phyloP scores from a whole-genome alignment of 805 yeast species.

The Candida boidinii region DNA sequence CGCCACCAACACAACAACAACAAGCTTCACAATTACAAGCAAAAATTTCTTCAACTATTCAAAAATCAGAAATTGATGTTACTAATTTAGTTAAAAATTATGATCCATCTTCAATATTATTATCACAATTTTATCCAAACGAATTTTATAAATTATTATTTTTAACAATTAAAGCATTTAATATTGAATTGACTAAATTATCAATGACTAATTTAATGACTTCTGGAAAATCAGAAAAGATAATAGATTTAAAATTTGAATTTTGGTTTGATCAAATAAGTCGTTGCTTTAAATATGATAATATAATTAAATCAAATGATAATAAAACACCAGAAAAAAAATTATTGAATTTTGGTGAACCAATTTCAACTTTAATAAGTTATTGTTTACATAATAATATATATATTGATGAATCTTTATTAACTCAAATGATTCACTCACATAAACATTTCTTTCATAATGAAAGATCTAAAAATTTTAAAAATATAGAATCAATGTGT shows the following conservation, averaged over 20 bases:
- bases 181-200: slow-evolving; percentile 40
- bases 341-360: slow-evolving; percentile 42
- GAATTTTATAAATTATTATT: slow-evolving; percentile 55
- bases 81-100: slow-evolving; percentile 31
- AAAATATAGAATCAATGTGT: slow-evolving; percentile 47
- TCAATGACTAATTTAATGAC: slow-evolving; percentile 26
- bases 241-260: slow-evolving; percentile 56
- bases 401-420: slow-evolving; percentile 41
- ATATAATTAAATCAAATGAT: slow-evolving; percentile 27
- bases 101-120: slow-evolving; percentile 57
- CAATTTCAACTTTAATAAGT: slow-evolving; percentile 51
- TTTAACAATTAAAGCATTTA: slow-evolving; percentile 57
- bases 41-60: slow-evolving; percentile 9
- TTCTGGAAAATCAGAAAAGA: too few species aligned
- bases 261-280: slow-evolving; percentile 67
- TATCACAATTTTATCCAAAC: slow-evolving; percentile 62
- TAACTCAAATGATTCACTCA: slow-evolving; percentile 53
- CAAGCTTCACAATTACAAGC: too few species aligned
- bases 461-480: slow-evolving; percentile 32
- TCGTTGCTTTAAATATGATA: too few species aligned
- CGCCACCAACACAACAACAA: slow-evolving; percentile 4
- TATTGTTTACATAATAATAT: slow-evolving; percentile 42
- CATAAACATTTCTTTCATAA: slow-evolving; percentile 44
- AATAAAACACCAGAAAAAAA: slow-evolving; percentile 20
- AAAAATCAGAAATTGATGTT: slow-evolving; percentile 36